phyloP scores from a whole-genome alignment of 2,329 filamentous ascomycete genomes.

The Fusarium chuoi region DNA sequence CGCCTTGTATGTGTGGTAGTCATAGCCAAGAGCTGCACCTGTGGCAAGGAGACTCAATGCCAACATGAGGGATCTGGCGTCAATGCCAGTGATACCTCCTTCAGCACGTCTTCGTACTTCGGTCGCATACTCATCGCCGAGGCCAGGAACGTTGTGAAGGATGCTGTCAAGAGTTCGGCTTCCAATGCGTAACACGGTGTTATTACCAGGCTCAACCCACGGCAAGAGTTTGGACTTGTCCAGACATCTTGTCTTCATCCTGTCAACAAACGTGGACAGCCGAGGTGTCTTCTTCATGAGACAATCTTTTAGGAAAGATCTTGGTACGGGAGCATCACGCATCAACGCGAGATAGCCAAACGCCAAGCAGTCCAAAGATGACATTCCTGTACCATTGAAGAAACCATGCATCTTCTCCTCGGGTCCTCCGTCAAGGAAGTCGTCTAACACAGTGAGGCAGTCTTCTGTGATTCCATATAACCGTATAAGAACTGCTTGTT shows the following conservation, averaged over 20 bases:
- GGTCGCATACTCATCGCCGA: slow-evolving; percentile 50
- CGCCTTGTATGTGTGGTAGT: slow-evolving; percentile 52
- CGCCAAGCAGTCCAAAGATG: slow-evolving; percentile 77
- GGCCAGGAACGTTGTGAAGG: slow-evolving; percentile 49
- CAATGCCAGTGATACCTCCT: slow-evolving; percentile 46
- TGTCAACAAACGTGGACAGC: slow-evolving; percentile 48
- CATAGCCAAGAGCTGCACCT: slow-evolving; percentile 53
- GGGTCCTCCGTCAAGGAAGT: slow-evolving; percentile 54
- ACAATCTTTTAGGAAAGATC: slow-evolving; percentile 55
- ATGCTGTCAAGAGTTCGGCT: slow-evolving; percentile 50
- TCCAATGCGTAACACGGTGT: slow-evolving; percentile 40
- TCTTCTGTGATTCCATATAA: slow-evolving; percentile 77
- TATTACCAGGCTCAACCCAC: slow-evolving; percentile 39
- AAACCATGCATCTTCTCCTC: slow-evolving; percentile 47
- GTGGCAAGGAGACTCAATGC: slow-evolving; percentile 49
- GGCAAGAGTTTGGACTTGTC: slow-evolving; percentile 40
- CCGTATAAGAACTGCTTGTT: slow-evolving; percentile 78
- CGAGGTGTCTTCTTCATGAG: slow-evolving; percentile 48
- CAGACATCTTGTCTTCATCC: slow-evolving; percentile 42
- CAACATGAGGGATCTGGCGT: slow-evolving; percentile 48
- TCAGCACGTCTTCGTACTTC: slow-evolving; percentile 53
- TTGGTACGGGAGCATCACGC: slow-evolving; percentile 61
- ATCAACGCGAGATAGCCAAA: slow-evolving; percentile 84
- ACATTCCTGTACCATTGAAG: slow-evolving; percentile 40
- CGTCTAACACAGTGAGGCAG: slow-evolving; percentile 76